phyloP scores from a whole-genome alignment of 139 green algal genomes.

The Chlamydomonas incerta region DNA sequence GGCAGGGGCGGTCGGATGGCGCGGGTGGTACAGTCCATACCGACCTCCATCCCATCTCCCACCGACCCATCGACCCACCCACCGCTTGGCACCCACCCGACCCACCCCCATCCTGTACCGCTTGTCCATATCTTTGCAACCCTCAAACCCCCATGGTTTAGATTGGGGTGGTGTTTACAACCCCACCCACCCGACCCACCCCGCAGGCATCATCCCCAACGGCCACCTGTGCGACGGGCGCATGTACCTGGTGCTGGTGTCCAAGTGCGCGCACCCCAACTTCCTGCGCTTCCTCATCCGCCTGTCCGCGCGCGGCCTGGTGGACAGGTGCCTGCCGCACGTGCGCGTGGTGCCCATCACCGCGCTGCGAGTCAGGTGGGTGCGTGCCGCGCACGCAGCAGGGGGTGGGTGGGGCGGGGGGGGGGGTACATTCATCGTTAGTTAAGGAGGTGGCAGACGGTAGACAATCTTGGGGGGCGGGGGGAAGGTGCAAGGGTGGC shows the following conservation, averaged over 20 bases:
- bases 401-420: neutral
- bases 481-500: no score
- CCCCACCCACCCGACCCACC: neutral
- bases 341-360: constrained; percentile 69
- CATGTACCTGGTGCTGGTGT: constrained; percentile 84
- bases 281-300: constrained; percentile 83
- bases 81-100: no score
- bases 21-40: no score
- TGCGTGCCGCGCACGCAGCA: neutral
- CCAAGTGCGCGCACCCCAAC: constrained; percentile 60
- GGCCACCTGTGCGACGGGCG: constrained; percentile 83
- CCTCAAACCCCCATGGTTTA: neutral
- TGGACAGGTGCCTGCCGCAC: constrained; percentile 59
- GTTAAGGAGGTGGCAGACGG: no score
- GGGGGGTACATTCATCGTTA: no score
- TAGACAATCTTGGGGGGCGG: no score
- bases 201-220: constrained; percentile 73
- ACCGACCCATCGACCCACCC: no score
- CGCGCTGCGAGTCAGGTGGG: constrained; percentile 42
- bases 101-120: no score
- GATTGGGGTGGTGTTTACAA: no score
- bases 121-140: neutral
- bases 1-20: no score
- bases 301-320: constrained; percentile 66
- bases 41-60: no score